Evolutionary conservation across 2,329 filamentous ascomycete genomes (phyloP), one percentile per base, ranked within the genome.

Genomic region (Exophiala mesophila): DNA sequence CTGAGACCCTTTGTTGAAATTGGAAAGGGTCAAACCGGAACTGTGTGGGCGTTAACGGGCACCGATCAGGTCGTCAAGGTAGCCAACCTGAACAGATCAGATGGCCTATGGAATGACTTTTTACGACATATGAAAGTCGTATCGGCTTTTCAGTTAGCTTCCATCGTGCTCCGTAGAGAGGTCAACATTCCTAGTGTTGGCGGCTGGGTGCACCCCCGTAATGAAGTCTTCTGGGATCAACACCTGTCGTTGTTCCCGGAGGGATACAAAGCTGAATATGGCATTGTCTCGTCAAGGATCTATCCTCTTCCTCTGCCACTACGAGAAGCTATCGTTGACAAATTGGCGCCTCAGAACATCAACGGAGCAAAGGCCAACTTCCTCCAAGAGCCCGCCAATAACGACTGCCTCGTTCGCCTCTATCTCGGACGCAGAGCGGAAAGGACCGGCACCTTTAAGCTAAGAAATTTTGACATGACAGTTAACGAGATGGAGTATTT

Each of bases 321-420:
- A 4, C 23, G 36, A 12, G 9, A 16, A 6, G 21, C 19, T 13
- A 4, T 44, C 10, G 35, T 39, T 12, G 35, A 44, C 19, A 21
- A 24, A 28, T 44, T 34, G 16, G 36, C 19, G 13, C 35, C 20
- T 18, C 10, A 7, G 19, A 12, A n/a, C n/a, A 18, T 33, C 3
- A 38, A 38, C 34, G 19, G 13, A 16, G 17, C 23, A 13, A 36
- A 36, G 18, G 26, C 12, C 6, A 21, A 7, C 16, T 40, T 34
- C 19, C 15, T 44, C 9, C 6, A 18, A 4, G n/a, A 44, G 9
- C 39, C 48, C 1, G 56, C 55, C 3, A 66, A 72, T 36, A 49
- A 64, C n/a, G 67, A 72, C 43, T 78, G 73, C 35, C 57, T 78
- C 0, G 55, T 74, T 8, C 66, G 74, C 1, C 63, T 66, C 0